Base-by-base conservation (phyloP, 1,284 basidiomycete species). In the Lignosus rhinocerotis region DNA sequence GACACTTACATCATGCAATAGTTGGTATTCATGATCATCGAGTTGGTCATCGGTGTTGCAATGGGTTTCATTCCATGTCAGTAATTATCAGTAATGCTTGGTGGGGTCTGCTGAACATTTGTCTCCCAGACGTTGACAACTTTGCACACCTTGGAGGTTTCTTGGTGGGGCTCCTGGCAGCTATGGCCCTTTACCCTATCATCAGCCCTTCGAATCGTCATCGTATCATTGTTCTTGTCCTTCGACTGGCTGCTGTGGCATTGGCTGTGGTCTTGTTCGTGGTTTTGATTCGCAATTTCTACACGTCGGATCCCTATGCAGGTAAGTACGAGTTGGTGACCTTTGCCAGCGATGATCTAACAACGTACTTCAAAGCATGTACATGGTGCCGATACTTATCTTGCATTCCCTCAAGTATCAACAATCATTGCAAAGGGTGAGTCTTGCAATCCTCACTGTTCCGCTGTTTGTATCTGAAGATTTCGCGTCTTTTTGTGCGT, bases 381-480 rank as follows among this genome's bases (percentile, higher is more conserved):
- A 80, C 85, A 49, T 93, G 95, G 74, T 98, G 96, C 70, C 84
- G 93, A 53, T 96, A 93, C 73, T 74, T 96, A 3, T 93, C 90
- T 1, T 96, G 94, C 67, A 87, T 94, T 70, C 94, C 94, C 1
- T 89, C 87, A 4, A 74, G 77, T 39, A 75, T 84, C 2, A 96
- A 96, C 68, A 85, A 92, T 66, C 77, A 88, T 61, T 95, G 93
- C 68, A 76, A 88, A 77, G 93, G 92, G 75, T 77, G 62, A 45
- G 75, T 72, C 3, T 49, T 33, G 30, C n/a, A 41, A 10, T 17
- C 9, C 5, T 3, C n/a, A 9, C 2, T 34, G 17, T 21, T 25
- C 19, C 3, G 9, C 36, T 39, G 19, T 9, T 21, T 17, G 14
- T 17, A 6, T 32, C 54, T 56, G 32, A 55, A 8, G 12, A 25